These are phyloP conservation scores for Corinectria fuckeliana DNA, from an alignment of 2,329 filamentous ascomycete species.

Conservation along the genomic window DNA sequence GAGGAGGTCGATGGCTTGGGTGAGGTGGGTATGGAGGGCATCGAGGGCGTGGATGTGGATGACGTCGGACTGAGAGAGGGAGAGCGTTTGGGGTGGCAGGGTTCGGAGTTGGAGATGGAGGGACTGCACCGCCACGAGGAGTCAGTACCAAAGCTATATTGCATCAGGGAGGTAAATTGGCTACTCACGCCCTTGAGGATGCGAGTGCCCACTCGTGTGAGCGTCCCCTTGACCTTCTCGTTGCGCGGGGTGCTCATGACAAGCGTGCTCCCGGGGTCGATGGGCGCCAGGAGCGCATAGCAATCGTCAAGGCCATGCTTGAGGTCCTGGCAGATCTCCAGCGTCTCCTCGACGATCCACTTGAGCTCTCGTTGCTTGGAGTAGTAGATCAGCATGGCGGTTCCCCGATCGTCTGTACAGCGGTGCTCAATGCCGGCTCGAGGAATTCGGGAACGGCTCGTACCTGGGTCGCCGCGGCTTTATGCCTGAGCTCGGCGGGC, in stretches of 20 bases:
- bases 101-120: conserved; percentile 79
- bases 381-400: conserved; percentile 38
- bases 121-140: conserved; percentile 55
- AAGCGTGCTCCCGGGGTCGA: conserved; percentile 85
- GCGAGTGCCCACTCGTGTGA: conserved; percentile 88
- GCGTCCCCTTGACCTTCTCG: conserved; percentile 89
- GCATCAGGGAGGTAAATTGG: conserved; percentile 30
- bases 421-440: background rate
- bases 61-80: conserved; percentile 55
- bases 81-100: conserved; percentile 59
- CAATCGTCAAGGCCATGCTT: conserved; percentile 83
- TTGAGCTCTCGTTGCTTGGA: conserved; percentile 58
- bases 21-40: conserved; percentile 77
- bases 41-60: conserved; percentile 74
- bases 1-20: conserved; percentile 82
- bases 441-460: conserved; percentile 26
- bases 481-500: conserved; percentile 56
- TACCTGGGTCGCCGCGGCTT: conserved; percentile 59
- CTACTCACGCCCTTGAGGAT: conserved; percentile 83
- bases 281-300: conserved; percentile 82
- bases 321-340: conserved; percentile 55
- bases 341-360: conserved; percentile 61
- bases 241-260: conserved; percentile 87
- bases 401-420: background rate
- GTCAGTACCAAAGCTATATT: background rate